phyloP scores from a whole-genome alignment of 139 green algal species.

The Coelastrella sp. region DNA sequence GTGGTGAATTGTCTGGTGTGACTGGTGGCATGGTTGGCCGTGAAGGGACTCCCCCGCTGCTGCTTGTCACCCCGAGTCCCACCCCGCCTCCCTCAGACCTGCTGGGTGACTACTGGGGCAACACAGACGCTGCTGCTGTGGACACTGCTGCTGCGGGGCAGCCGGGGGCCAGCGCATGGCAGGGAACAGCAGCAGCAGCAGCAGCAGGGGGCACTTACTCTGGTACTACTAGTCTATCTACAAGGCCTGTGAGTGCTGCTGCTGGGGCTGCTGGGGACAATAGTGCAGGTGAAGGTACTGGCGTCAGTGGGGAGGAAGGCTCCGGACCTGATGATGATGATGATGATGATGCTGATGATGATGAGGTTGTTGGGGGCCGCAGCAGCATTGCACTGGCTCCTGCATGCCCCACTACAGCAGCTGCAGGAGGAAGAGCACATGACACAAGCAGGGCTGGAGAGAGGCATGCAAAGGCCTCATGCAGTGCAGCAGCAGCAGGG shows the following conservation, averaged over 20 bases:
- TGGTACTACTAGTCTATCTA: background rate
- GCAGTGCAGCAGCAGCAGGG: background rate
- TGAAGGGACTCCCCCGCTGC: conserved; percentile 19
- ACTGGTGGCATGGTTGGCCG: background rate
- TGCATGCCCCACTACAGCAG: background rate
- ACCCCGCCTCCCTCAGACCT: conserved; percentile 44
- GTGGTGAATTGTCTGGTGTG: background rate
- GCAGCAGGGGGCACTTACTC: conserved; percentile 7
- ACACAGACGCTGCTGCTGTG: conserved; percentile 6
- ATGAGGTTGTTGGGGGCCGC: background rate
- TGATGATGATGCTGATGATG: background rate
- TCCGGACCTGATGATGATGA: background rate
- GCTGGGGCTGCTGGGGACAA: background rate
- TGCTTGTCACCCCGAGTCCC: conserved; percentile 21
- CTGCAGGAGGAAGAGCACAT: too few species aligned
- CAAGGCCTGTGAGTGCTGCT: background rate
- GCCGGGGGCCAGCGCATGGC: background rate
- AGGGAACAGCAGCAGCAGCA: conserved; percentile 1
- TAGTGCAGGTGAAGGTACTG: background rate
- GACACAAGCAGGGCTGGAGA: too few species aligned
- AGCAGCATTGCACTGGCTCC: background rate
- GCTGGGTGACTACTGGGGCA: conserved; percentile 26
- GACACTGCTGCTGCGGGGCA: conserved; percentile 7
- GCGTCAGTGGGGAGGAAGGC: background rate
- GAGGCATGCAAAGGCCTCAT: too few species aligned